phyloP scores from a whole-genome alignment of 768 basidiomycete species.

The Xerocomellus dryophilus region DNA sequence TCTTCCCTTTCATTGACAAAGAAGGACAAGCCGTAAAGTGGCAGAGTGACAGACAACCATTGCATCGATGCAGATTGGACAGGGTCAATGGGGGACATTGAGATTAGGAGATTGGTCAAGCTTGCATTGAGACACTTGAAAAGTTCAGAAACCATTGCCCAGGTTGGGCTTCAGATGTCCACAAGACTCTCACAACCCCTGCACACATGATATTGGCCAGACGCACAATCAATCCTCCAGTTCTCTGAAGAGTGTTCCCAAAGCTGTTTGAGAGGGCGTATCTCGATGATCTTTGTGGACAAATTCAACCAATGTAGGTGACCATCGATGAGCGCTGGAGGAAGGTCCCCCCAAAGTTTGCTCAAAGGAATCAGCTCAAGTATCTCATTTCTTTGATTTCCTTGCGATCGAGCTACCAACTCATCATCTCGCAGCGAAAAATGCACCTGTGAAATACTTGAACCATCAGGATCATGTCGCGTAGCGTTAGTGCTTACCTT shows the following conservation, averaged over 20 bases:
- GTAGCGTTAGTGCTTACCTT: background rate
- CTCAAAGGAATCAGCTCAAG: background rate
- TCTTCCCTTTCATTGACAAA: slow-evolving; percentile 25
- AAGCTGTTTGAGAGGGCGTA: slow-evolving; percentile 12
- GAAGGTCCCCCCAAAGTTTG: background rate
- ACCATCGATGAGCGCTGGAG: background rate
- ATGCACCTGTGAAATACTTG: background rate
- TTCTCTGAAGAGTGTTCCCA: slow-evolving; percentile 22
- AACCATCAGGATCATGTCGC: background rate
- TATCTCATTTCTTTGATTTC: background rate
- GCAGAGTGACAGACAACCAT: slow-evolving; percentile 25
- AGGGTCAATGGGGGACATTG: background rate
- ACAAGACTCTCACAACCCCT: slow-evolving; percentile 10
- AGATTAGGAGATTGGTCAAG: slow-evolving; percentile 12
- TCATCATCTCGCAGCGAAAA: background rate
- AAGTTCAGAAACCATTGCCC: slow-evolving; percentile 12
- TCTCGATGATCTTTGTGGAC: slow-evolving; percentile 15
- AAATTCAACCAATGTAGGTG: slow-evolving; percentile 28
- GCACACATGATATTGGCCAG: background rate
- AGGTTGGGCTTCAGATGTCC: slow-evolving; percentile 20
- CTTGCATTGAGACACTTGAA: background rate
- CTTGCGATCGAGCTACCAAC: background rate
- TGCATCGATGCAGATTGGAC: background rate
- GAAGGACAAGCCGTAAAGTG: slow-evolving; percentile 37
- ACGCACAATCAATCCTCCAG: slow-evolving; percentile 18